Evolutionary conservation across 2,329 filamentous ascomycete species (phyloP).

Genomic region (Coniochaeta sp.): DNA sequence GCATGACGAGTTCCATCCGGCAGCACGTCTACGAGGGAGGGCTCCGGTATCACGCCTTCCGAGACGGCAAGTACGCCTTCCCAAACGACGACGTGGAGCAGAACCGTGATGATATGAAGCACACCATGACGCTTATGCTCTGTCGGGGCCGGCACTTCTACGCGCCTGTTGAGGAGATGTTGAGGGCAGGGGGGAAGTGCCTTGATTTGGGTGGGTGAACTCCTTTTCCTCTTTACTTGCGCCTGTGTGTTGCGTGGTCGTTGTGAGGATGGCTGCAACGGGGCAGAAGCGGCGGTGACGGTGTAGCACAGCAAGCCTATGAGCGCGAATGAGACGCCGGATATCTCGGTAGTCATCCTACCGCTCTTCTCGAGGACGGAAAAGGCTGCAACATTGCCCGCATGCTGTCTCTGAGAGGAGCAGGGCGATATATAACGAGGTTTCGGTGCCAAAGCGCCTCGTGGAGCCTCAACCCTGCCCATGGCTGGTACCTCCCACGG

Average conservation of each 20-base stretch:
- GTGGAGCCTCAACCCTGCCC: not conserved
- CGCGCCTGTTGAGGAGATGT: slow-evolving; percentile 30
- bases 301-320: too few species aligned
- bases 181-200: slow-evolving; percentile 32
- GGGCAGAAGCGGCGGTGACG: not conserved
- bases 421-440: not conserved
- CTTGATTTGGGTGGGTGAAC: slow-evolving; percentile 34
- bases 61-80: slow-evolving; percentile 24
- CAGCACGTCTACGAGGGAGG: slow-evolving; percentile 24
- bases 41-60: slow-evolving; percentile 27
- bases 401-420: not conserved
- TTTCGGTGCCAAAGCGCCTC: not conserved
- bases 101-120: slow-evolving; percentile 33
- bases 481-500: not conserved
- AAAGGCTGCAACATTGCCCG: not conserved
- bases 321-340: not conserved
- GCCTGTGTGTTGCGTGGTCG: not conserved
- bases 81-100: slow-evolving; percentile 34
- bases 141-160: slow-evolving; percentile 31
- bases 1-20: slow-evolving; percentile 18
- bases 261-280: not conserved
- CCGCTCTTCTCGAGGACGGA: not conserved
- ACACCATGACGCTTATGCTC: slow-evolving; percentile 26
- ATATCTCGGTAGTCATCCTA: not conserved
- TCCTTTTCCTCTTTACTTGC: not conserved